Evolutionary conservation across 768 basidiomycete species (phyloP).

Genomic region (Leccinum boreale): DNA sequence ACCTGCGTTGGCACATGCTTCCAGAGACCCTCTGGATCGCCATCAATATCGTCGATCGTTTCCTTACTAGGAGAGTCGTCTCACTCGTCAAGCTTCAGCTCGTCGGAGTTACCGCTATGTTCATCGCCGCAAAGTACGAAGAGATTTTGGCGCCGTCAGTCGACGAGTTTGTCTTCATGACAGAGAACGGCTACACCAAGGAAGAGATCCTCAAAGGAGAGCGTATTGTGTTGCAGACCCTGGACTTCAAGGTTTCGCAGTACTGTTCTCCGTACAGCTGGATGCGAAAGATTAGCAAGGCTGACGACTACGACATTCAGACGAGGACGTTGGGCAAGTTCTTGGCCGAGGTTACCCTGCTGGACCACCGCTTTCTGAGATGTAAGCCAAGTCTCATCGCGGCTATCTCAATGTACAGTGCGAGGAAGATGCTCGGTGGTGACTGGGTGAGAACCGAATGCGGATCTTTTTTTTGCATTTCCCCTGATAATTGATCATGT

Average conservation of each 20-base stretch:
- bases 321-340: slow-evolving; percentile 97
- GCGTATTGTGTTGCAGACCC: slow-evolving; percentile 90
- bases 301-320: slow-evolving; percentile 98
- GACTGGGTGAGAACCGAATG: slow-evolving; percentile 77
- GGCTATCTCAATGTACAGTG: slow-evolving; percentile 96
- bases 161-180: slow-evolving; percentile 99
- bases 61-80: slow-evolving; percentile 84
- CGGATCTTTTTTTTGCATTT: slow-evolving; percentile 8
- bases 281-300: slow-evolving; percentile 98
- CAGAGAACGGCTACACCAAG: slow-evolving; percentile 88
- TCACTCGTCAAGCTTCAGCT: slow-evolving; percentile 90
- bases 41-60: slow-evolving; percentile 93
- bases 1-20: slow-evolving; percentile 97
- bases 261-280: slow-evolving; percentile 99
- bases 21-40: slow-evolving; percentile 99
- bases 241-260: slow-evolving; percentile 93
- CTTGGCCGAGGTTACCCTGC: slow-evolving; percentile 90
- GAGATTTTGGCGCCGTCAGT: slow-evolving; percentile 96
- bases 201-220: slow-evolving; percentile 99
- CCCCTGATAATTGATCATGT: slow-evolving; percentile 26
- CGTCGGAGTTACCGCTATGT: slow-evolving; percentile 98
- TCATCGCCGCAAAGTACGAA: slow-evolving; percentile 98
- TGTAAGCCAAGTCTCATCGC: slow-evolving; percentile 93
- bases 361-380: slow-evolving; percentile 89
- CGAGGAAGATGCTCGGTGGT: slow-evolving; percentile 89